Evolutionary conservation across 164 flowering plant genomes (phyloP), one percentile per base, ranked within the genome.

Genomic region (Magnolia kwangsiensis): DNA sequence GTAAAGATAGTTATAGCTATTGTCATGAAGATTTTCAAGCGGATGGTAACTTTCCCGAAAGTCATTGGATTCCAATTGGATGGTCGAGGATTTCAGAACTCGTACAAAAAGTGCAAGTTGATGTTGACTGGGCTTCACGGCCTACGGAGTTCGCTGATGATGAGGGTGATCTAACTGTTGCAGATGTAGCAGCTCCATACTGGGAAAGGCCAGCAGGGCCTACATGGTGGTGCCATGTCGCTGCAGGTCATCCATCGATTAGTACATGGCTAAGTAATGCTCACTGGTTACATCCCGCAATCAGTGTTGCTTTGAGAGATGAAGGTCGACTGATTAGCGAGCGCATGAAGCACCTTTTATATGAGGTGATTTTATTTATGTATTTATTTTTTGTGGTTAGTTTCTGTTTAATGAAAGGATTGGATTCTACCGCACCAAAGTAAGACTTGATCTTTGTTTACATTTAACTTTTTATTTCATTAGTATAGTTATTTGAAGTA

Each of bases 181-280:
- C 98, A 63, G 97, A 94, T 80, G 68, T 96, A 73, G 99, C 91
- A 45, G 90, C 92, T 72, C 99, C 99, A 2, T 96, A 90, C 77
- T 92, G 98, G 99, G 93, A 91, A 80, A 85, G 86, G 20, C 90
- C 96, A 29, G 95, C 87, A 65, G 99, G 99, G 67, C 99, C 98
- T 6, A 82, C 86, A 66, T 94, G 98, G 99, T 96, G 98, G 99
- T 96, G 99, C 79, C 99, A 96, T 85, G 86, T 96, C 9, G 79
- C 80, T 77, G 93, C 97, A 75, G 85, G 84, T 78, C 89, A 94
- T 83, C 87, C 81, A 1, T 77, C 27, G 69, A 78, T 89, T 58
- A 83, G 82, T 75, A 73, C 91, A 63, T 96, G 99, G 99, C 88
- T 96, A 70, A 83, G 63, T 20, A 85, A 78, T 82, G 96, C 99